phyloP scores from a whole-genome alignment of 805 yeast species.

The Lachancea mirantina region DNA sequence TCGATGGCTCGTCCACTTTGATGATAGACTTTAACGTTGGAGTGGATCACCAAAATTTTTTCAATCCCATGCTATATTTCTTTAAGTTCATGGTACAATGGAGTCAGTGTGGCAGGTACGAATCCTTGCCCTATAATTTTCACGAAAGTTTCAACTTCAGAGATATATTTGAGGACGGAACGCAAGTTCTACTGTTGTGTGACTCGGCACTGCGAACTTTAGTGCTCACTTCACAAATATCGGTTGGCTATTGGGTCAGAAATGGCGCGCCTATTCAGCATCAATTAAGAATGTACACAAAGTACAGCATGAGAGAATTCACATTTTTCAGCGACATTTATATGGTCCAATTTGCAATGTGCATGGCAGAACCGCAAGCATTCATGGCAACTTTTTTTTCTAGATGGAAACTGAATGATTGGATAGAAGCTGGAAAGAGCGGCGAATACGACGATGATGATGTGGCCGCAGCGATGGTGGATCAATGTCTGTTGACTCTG shows the following conservation, averaged over 20 bases:
- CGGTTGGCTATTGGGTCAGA: slow-evolving; percentile 89
- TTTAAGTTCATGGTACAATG: slow-evolving; percentile 28
- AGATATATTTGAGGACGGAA: slow-evolving; percentile 16
- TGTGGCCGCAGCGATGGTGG: slow-evolving; percentile 53
- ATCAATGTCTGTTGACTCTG: slow-evolving; percentile 66
- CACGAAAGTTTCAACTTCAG: slow-evolving; percentile 14
- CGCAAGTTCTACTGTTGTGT: slow-evolving; percentile 19
- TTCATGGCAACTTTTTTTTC: slow-evolving; percentile 51
- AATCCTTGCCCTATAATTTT: slow-evolving; percentile 15
- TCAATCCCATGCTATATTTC: slow-evolving; percentile 29
- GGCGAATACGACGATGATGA: slow-evolving; percentile 39
- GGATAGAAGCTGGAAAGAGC: slow-evolving; percentile 41
- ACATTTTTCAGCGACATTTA: slow-evolving; percentile 77
- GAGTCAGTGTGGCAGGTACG: slow-evolving; percentile 30
- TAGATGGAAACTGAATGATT: slow-evolving; percentile 60
- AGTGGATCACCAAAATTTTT: slow-evolving; percentile 25
- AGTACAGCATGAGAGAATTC: slow-evolving; percentile 70
- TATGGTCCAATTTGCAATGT: slow-evolving; percentile 55
- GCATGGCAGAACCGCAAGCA: slow-evolving; percentile 47
- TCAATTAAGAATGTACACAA: slow-evolving; percentile 73
- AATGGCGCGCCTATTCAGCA: slow-evolving; percentile 78
- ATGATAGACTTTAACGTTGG: slow-evolving; percentile 28
- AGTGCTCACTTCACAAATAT: slow-evolving; percentile 74
- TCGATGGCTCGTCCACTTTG: slow-evolving; percentile 20
- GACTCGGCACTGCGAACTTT: slow-evolving; percentile 75